Evolutionary conservation across 768 basidiomycete species (phyloP).

Genomic region (Boletus tylopilopsis): DNA sequence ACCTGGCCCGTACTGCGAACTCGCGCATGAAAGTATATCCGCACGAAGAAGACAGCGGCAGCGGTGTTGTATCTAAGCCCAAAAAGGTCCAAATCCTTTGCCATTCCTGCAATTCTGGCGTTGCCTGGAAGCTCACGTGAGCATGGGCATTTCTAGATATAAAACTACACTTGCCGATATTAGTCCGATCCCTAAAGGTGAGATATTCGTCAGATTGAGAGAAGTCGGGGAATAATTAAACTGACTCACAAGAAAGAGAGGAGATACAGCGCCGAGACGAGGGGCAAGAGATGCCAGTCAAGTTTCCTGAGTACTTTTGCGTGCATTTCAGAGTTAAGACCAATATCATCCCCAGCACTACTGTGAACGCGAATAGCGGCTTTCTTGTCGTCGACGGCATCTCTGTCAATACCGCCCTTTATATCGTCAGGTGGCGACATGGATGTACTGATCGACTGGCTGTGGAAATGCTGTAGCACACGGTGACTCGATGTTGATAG

Average conservation of each 20-base stretch:
- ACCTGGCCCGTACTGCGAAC: no score
- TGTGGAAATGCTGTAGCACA: no score
- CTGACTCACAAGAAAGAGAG: conserved; percentile 18
- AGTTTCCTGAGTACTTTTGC: conserved; percentile 15
- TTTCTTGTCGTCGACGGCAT: conserved; percentile 5
- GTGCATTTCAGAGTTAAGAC: background rate
- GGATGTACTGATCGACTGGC: no score
- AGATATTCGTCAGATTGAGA: background rate
- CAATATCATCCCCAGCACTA: background rate
- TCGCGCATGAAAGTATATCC: background rate
- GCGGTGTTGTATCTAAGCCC: conserved; percentile 37
- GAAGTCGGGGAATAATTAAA: background rate
- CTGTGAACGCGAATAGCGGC: background rate
- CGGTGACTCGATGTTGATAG: no score
- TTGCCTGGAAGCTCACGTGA: conserved; percentile 31
- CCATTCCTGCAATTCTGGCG: conserved; percentile 45
- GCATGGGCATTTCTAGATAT: background rate
- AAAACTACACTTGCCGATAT: conserved; percentile 34
- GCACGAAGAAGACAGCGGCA: conserved; percentile 37
- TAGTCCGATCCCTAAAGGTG: conserved; percentile 39
- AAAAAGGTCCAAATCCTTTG: conserved; percentile 32
- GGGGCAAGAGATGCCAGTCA: conserved; percentile 19
- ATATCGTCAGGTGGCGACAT: conserved; percentile 7
- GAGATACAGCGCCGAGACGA: conserved; percentile 15
- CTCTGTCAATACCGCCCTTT: conserved; percentile 1